Evolutionary conservation across 2,329 filamentous ascomycete species (phyloP).

Genomic region (Aspergillus luchuensis): DNA sequence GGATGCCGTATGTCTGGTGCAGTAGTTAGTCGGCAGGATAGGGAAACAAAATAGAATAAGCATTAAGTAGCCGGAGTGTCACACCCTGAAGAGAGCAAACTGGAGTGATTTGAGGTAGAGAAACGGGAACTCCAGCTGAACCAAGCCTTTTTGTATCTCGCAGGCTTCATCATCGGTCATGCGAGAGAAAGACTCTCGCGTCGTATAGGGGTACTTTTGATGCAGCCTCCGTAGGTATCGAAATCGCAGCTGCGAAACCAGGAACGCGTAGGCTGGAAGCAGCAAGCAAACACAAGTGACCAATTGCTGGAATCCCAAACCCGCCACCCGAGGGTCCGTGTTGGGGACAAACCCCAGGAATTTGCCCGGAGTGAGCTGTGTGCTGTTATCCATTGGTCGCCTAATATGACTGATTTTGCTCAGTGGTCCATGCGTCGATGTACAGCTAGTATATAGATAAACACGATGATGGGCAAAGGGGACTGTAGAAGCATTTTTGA

Average conservation of each 20-base stretch:
- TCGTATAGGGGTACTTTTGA: slow-evolving; percentile 48
- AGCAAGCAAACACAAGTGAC: slow-evolving; percentile 27
- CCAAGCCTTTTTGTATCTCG: slow-evolving; percentile 50
- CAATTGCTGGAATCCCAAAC: slow-evolving; percentile 19
- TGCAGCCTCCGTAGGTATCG: slow-evolving; percentile 41
- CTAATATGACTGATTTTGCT: neutral
- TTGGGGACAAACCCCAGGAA: neutral
- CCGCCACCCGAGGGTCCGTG: neutral
- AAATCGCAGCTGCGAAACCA: slow-evolving; percentile 34
- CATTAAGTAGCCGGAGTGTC: slow-evolving; percentile 1
- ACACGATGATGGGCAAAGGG: neutral
- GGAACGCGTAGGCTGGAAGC: slow-evolving; percentile 30
- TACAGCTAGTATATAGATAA: neutral
- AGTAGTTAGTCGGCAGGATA: slow-evolving; percentile 7
- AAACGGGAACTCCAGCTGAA: slow-evolving; percentile 59
- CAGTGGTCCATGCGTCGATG: neutral
- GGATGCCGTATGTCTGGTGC: slow-evolving; percentile 58
- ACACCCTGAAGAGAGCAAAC: slow-evolving; percentile 61
- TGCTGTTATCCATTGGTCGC: neutral
- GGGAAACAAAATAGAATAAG: neutral
- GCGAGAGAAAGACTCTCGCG: slow-evolving; percentile 47
- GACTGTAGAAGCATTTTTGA: neutral
- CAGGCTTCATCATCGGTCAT: slow-evolving; percentile 60
- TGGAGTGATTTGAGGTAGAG: slow-evolving; percentile 54
- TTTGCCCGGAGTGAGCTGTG: neutral